These are phyloP conservation scores for Gryganskiella cystojenkinii DNA, from an alignment of 192 early-diverging fungal species.

Conservation along the genomic window DNA sequence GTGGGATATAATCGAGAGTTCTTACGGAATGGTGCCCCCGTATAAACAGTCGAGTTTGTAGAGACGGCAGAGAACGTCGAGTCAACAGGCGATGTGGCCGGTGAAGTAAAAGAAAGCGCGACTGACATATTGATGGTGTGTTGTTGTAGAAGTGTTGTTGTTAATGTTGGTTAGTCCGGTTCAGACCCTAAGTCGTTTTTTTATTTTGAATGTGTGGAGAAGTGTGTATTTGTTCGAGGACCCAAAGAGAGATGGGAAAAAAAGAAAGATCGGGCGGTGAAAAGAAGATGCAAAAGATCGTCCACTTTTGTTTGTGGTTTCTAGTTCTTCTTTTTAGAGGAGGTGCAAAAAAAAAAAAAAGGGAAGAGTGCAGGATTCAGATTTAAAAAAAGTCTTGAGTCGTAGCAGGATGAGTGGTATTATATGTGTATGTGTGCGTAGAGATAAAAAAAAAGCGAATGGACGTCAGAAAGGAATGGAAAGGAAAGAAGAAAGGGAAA, in stretches of 20 bases:
- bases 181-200: no score
- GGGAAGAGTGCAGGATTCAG: neutral
- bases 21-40: neutral
- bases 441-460: neutral
- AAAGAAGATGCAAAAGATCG: neutral
- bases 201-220: no score
- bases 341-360: neutral
- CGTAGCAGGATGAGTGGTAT: no score
- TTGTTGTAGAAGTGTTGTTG: no score
- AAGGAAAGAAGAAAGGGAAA: slow-evolving; percentile 1
- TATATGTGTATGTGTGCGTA: no score
- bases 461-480: neutral
- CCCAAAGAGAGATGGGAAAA: neutral
- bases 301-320: neutral
- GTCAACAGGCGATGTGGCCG: slow-evolving; percentile 3
- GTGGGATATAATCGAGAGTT: slow-evolving; percentile 2
- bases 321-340: neutral
- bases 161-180: no score
- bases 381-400: neutral
- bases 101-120: neutral
- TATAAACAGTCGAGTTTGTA: neutral
- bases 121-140: neutral
- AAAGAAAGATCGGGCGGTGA: neutral
- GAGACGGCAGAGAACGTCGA: slow-evolving; percentile 1
- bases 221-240: neutral